Evolutionary conservation across 805 yeast species (phyloP).

Genomic region (Candida sithepensis): DNA sequence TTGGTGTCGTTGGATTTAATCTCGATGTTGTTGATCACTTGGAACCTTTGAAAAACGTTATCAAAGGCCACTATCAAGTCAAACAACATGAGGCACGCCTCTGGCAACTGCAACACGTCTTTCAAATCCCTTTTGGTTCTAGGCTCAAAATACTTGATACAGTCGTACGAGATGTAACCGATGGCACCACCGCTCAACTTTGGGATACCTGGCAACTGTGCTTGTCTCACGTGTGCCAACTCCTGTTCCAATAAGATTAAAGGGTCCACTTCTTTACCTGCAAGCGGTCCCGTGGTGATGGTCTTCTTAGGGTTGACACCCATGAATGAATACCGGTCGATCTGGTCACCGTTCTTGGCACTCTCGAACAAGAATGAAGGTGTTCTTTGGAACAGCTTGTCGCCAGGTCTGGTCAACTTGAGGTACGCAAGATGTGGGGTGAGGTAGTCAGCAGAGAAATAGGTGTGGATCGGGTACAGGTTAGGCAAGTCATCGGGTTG

Average conservation of each 20-base stretch:
- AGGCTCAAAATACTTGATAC: slow-evolving; percentile 96
- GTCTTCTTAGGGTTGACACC: slow-evolving; percentile 82
- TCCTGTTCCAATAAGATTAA: slow-evolving; percentile 70
- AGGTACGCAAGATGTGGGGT: slow-evolving; percentile 91
- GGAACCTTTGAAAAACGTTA: slow-evolving; percentile 90
- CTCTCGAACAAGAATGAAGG: slow-evolving; percentile 85
- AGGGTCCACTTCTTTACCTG: slow-evolving; percentile 73
- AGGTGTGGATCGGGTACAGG: slow-evolving; percentile 76
- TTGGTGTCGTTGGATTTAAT: slow-evolving; percentile 34
- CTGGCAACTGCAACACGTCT: slow-evolving; percentile 84
- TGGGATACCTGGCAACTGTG: slow-evolving; percentile 79
- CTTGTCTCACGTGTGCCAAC: slow-evolving; percentile 59
- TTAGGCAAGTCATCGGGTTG: slow-evolving; percentile 42
- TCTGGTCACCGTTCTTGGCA: slow-evolving; percentile 83
- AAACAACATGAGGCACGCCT: slow-evolving; percentile 85
- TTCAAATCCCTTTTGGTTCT: slow-evolving; percentile 69
- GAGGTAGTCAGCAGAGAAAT: slow-evolving; percentile 68
- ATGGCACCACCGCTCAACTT: slow-evolving; percentile 92
- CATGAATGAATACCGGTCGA: slow-evolving; percentile 87
- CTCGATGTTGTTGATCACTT: slow-evolving; percentile 77
- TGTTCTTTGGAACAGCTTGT: slow-evolving; percentile 42
- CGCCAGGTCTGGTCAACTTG: slow-evolving; percentile 68
- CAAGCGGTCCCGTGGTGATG: slow-evolving; percentile 75
- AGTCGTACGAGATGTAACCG: slow-evolving; percentile 94
- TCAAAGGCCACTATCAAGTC: slow-evolving; percentile 91